A percentile compares a stretch with the other conserved stretches of the same genome.
These are phyloP conservation scores for Blepharisma japonicum DNA, from an alignment of 73 alveolate species.

Conservation along the genomic window DNA sequence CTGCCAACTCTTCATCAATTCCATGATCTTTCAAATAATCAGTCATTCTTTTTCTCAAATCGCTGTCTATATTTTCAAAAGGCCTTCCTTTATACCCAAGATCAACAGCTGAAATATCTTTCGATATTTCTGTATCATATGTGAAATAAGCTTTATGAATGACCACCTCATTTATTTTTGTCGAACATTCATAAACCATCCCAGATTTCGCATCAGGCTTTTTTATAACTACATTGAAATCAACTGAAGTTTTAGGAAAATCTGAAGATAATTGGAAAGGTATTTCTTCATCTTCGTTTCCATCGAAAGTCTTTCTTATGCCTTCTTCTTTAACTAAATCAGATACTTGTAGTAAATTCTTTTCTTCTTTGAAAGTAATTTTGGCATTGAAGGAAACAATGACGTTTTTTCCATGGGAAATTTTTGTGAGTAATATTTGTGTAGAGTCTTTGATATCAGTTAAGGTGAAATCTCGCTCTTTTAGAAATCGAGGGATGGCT, in stretches of 20 bases:
- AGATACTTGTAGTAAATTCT: background rate
- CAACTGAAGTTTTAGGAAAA: background rate
- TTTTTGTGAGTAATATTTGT: background rate
- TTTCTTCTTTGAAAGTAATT: no score
- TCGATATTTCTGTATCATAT: background rate
- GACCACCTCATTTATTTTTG: conserved; percentile 35
- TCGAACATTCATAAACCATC: conserved; percentile 22
- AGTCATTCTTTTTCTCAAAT: conserved; percentile 52
- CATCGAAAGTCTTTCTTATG: background rate
- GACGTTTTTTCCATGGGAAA: background rate
- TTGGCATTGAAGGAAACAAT: conserved; percentile 2
- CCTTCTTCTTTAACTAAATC: conserved; percentile 16
- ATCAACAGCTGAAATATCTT: background rate
- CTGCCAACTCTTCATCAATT: conserved; percentile 76
- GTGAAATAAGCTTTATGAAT: conserved; percentile 38
- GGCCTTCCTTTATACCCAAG: conserved; percentile 82
- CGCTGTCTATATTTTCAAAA: conserved; percentile 67
- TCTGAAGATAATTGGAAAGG: no score
- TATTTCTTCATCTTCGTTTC: background rate
- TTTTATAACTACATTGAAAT: background rate
- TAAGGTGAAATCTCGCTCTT: background rate
- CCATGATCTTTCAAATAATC: conserved; percentile 80
- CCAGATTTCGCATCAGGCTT: conserved; percentile 3
- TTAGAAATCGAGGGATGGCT: conserved; percentile 10
- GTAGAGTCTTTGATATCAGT: background rate